Evolutionary conservation across 116 monocot species (phyloP), one percentile per base, ranked within the genome.

Genomic region (Phalaenopsis hybrid): DNA sequence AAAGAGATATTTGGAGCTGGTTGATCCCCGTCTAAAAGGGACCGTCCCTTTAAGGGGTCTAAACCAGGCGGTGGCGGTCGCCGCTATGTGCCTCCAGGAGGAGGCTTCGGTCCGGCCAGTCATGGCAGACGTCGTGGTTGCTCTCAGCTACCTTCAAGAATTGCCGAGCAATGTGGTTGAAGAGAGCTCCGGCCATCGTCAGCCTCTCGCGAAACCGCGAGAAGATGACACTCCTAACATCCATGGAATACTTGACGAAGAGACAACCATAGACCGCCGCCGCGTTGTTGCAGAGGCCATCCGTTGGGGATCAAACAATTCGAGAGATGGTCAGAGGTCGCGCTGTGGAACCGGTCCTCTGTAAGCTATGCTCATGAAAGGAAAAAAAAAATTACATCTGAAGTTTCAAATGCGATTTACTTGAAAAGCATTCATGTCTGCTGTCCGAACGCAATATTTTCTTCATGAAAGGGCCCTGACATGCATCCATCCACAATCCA

Each of bases 11-110:
- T 0, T 13, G 43, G 85, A 91, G 76, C 76, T 88, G 1, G 83
- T 74, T 2, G 91, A 91, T 81, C 91, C 87, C 9, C 73, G 77
- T 78, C 83, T 91, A 0, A 48, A 46, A 85, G 85, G 79, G 16
- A 78, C 85, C 73, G 85, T 81, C 79, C 87, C 91, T 0, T 43
- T 48, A n/a, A 86, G 75, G 83, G 88, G 79, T 11, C 58, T 91
- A 23, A 88, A 83, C 76, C 88, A 91, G 49, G 91, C 88, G 43
- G 81, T 88, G 13, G 91, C 86, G 0, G 85, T 91, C 9, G 88
- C 91, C 17, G 86, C 85, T 8, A 91, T 91, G 88, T 88, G 91
- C 68, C 81, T 91, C 2, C 87, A 91, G 65, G 91, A 88, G 52
- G 91, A 88, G 41, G 65, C 84, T 20, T 75, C 68, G 5, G 81